Evolutionary conservation across 305 asterid species (phyloP).

Genomic region (Fraxinus angustifolia): DNA sequence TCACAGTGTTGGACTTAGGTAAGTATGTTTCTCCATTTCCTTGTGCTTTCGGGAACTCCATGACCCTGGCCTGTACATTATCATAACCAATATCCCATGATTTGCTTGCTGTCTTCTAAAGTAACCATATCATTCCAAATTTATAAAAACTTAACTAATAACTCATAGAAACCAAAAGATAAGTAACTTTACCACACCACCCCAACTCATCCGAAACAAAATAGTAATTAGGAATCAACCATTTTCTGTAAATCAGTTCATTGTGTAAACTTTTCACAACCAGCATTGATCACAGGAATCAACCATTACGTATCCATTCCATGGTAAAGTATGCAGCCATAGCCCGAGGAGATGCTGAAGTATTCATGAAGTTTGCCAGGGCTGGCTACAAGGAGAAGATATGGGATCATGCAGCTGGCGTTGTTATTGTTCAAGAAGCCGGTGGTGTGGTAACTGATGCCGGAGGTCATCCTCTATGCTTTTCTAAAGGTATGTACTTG

Average conservation of each 20-base stretch:
- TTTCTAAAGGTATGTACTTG: slow-evolving; percentile 64
- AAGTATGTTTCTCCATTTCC: neutral
- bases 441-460: slow-evolving; percentile 90
- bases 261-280: neutral
- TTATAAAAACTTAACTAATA: neutral
- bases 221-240: neutral
- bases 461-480: slow-evolving; percentile 63
- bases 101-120: neutral
- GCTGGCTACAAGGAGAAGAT: slow-evolving; percentile 82
- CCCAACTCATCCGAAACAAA: neutral
- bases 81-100: neutral
- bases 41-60: neutral
- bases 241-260: neutral
- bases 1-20: slow-evolving; percentile 76
- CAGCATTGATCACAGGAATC: slow-evolving; percentile 44
- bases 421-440: slow-evolving; percentile 68
- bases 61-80: neutral
- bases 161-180: neutral
- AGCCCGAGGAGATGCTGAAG: slow-evolving; percentile 82
- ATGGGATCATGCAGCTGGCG: slow-evolving; percentile 98
- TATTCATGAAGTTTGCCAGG: slow-evolving; percentile 77
- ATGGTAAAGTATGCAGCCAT: slow-evolving; percentile 88
- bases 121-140: neutral
- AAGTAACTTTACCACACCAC: neutral
- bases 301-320: slow-evolving; percentile 67